Evolutionary conservation across 768 basidiomycete species (phyloP), one percentile per base, ranked within the genome.

Genomic region (Amanita molliuscula): DNA sequence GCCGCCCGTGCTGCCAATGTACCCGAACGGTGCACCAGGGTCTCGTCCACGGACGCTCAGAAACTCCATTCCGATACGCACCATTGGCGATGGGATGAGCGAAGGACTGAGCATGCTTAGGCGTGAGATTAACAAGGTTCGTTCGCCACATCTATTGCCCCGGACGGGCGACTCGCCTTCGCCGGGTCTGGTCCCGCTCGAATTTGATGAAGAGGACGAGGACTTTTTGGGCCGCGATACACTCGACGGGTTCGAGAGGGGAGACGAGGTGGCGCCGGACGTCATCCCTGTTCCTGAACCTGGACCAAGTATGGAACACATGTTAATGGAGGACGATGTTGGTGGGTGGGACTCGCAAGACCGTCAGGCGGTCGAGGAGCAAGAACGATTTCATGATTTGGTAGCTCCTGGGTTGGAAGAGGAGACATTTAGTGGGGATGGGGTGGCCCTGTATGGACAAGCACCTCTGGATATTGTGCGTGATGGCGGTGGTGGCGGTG

Each of bases 141-240:
- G 76, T 2, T 74, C 75, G 7, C 76, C 79, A 20, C 61, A 59
- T 50, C 56, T 69, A 21, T 56, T 55, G 21, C 60, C 64, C 2
- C 54, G 59, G 9, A 54, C 55, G 23, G 66, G 62, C 40, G 56
- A 38, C 55, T 48, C 38, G 55, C 59, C 48, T 15, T 50, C 48
- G 23, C 58, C 57, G 0, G 68, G 66, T 0, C 57, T 62, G 1
- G 76, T 77, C 13, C 73, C 77, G 21, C 63, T 81, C 20, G 73
- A 73, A 60, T 84, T 85, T 58, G 81, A 81, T 46, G 81, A 84
- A 57, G 78, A 80, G 51, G 84, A 84, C 48, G 81, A 84, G 48
- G 80, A 81, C 43, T 79, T 83, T 56, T 47, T 67, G 16, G 56
- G 52, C 1, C 54, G 55, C 11, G 62, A 58, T n/a, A 43, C 9